A percentile compares a stretch with the other conserved stretches of the same genome.
These are phyloP conservation scores for Gracilaria vermiculophylla DNA, from an alignment of 23 red algal genomes.

Conservation along the genomic window DNA sequence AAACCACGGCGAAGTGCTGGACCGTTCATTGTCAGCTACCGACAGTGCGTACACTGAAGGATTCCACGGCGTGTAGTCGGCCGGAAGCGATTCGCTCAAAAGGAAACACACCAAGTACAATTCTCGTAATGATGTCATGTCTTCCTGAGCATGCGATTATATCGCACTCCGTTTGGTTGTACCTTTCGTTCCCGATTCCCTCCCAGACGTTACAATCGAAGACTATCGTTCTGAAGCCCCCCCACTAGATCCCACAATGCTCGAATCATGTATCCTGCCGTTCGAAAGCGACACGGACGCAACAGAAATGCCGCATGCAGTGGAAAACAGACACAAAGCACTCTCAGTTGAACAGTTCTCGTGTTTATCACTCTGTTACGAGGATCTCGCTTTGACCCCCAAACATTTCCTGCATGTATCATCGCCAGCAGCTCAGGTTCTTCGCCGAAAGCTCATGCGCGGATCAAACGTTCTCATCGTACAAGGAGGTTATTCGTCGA, in stretches of 20 bases:
- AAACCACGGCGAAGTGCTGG: too few species aligned
- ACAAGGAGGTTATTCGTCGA: constrained; percentile 88
- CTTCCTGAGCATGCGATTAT: too few species aligned
- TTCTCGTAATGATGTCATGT: too few species aligned
- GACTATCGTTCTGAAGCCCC: not conserved
- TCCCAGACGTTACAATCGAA: too few species aligned
- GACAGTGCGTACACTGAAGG: too few species aligned
- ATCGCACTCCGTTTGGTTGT: too few species aligned
- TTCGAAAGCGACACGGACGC: not conserved
- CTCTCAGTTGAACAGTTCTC: not conserved
- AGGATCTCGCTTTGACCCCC: not conserved
- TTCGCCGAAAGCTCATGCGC: constrained; percentile 89
- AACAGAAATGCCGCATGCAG: not conserved
- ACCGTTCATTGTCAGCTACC: too few species aligned
- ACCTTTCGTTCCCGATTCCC: too few species aligned
- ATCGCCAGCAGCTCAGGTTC: constrained; percentile 43
- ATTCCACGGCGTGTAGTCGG: too few species aligned
- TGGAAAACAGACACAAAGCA: not conserved
- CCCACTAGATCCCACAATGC: not conserved
- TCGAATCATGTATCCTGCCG: not conserved
- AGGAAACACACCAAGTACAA: too few species aligned
- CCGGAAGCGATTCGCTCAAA: too few species aligned
- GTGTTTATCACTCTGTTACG: not conserved
- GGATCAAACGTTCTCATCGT: constrained; percentile 88
- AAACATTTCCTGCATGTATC: not conserved